These are phyloP conservation scores for Dendryphion nanum DNA, from an alignment of 2,329 filamentous ascomycete genomes.

Conservation along the genomic window DNA sequence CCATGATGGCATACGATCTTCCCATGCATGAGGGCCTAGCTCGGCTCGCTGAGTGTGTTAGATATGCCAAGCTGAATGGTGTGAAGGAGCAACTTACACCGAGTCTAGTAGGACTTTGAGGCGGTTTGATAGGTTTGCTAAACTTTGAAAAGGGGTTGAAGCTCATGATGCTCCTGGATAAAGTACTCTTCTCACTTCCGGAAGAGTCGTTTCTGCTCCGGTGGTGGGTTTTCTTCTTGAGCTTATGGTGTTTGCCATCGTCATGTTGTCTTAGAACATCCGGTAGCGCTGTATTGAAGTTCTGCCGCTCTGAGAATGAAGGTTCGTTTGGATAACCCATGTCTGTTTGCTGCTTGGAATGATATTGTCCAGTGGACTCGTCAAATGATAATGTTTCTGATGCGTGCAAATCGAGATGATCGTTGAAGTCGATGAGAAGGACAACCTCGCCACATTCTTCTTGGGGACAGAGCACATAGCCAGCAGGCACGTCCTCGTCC, in stretches of 20 bases:
- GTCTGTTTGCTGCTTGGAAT: conserved; percentile 28
- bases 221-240: conserved; percentile 20
- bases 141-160: conserved; percentile 32
- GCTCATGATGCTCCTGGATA: conserved; percentile 33
- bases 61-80: background rate
- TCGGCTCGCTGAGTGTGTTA: conserved; percentile 39
- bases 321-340: conserved; percentile 24
- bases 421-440: conserved; percentile 42
- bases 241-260: conserved; percentile 17
- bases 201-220: conserved; percentile 24
- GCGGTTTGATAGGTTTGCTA: conserved; percentile 28
- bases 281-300: conserved; percentile 17
- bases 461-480: conserved; percentile 41
- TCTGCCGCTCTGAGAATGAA: conserved; percentile 20
- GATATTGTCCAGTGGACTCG: conserved; percentile 33
- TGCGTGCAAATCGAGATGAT: conserved; percentile 48
- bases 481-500: conserved; percentile 21
- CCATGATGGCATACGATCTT: conserved; percentile 46
- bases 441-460: conserved; percentile 45
- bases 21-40: conserved; percentile 49
- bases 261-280: conserved; percentile 9
- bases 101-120: conserved; percentile 29
- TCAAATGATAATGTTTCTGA: conserved; percentile 40
- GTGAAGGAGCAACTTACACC: conserved; percentile 27
- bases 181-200: conserved; percentile 34